Conservation (phyloP, 768 basidiomycete genomes). For the Rubroboletus pulcherrimus region DNA sequence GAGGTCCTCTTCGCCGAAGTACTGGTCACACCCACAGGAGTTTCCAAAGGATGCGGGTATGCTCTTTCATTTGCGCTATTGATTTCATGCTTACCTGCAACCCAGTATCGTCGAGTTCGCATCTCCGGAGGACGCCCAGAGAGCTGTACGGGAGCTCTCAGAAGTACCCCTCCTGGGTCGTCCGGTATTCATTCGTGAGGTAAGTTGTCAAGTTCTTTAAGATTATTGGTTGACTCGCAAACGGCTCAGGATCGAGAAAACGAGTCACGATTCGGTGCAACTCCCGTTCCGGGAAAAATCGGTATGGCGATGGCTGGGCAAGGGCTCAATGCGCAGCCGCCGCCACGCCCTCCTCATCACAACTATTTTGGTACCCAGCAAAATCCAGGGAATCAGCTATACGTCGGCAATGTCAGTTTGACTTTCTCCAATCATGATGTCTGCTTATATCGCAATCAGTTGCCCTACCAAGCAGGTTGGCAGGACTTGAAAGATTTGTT, state of each 20-base stretch:
- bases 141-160: constrained; percentile 85
- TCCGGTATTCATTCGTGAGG: constrained; percentile 96
- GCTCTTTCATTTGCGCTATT: constrained; percentile 30
- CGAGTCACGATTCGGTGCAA: constrained; percentile 91
- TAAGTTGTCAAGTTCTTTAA: constrained; percentile 31
- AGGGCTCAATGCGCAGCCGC: constrained; percentile 72
- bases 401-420: constrained; percentile 78
- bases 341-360: constrained; percentile 79
- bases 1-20: constrained; percentile 99
- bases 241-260: constrained; percentile 84
- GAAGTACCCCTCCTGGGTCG: constrained; percentile 89
- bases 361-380: constrained; percentile 58
- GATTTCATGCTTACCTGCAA: constrained; percentile 11
- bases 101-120: constrained; percentile 92
- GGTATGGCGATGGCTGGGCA: constrained; percentile 96
- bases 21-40: constrained; percentile 90
- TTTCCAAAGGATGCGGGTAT: constrained; percentile 99
- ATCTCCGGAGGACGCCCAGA: constrained; percentile 83
- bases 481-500: constrained; percentile 98
- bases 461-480: constrained; percentile 98
- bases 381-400: constrained; percentile 85
- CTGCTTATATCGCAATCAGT: constrained; percentile 39
- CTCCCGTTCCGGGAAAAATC: constrained; percentile 93
- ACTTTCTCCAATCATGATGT: neutral
- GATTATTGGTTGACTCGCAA: neutral